Evolutionary conservation across 306 rosid species (phyloP), one percentile per base, ranked within the genome.

Genomic region (Vigna radiata): DNA sequence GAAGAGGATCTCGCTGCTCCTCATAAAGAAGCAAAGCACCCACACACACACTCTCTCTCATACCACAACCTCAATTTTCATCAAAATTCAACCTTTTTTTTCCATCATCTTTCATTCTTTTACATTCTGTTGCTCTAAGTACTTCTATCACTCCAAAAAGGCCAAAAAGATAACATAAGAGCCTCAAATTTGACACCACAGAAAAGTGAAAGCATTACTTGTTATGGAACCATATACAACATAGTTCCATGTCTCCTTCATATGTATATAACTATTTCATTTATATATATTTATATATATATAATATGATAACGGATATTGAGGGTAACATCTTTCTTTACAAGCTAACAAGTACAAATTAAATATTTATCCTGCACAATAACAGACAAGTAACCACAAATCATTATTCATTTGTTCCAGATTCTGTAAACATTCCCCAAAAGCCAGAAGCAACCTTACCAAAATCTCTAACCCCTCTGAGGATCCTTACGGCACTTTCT

Each of bases 341-440:
- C 75, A 72, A 60, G 29, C 37, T 58, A 46, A 49, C 13, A 47
- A 71, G 56, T 55, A 48, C 65, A 66, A 61, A 76, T 62, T 69
- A 76, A 69, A 69, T 76, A 21, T 18, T 60, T 50, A 70, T 62
- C 61, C 58, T 12, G 63, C 61, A 66, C 6, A 12, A 44, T 49
- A 37, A 44, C 54, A 75, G 54, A 70, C 56, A 44, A 44, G 52
- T 70, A 67, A 64, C 68, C 14, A 55, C 53, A 77, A 52, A 82
- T 62, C 77, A 75, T 18, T 77, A 31, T 63, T 63, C 73, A 15
- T 64, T 55, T 69, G 77, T 72, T 82, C 67, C 23, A 73, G 37
- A 66, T 67, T 78, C 76, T 68, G 54, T 55, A 31, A 46, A 72
- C 76, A 72, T 81, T 72, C 76, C 74, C 75, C 70, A 18, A 81